Conservation (phyloP, 495 filamentous ascomycete species). For the Talaromyces liani region DNA sequence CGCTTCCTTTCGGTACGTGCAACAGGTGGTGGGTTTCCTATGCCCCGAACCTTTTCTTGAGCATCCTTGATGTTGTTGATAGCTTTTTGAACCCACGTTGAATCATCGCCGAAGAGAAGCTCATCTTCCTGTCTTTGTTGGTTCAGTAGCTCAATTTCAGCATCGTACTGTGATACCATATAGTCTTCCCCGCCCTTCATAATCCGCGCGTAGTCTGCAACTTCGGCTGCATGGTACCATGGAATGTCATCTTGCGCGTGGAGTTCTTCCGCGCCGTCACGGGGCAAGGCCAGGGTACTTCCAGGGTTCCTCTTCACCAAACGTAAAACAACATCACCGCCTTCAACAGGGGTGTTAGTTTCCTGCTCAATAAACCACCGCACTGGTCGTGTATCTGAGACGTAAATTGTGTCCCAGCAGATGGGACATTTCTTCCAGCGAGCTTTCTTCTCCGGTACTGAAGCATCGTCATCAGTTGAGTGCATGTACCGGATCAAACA, state of each 20-base stretch:
- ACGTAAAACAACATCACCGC: conserved; percentile 81
- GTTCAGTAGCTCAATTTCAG: conserved; percentile 67
- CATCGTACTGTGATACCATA: conserved; percentile 69
- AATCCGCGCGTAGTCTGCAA: conserved; percentile 88
- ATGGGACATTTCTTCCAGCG: conserved; percentile 95
- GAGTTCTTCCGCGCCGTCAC: conserved; percentile 69
- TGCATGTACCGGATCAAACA: conserved; percentile 97
- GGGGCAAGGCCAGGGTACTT: conserved; percentile 79
- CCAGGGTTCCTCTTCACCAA: conserved; percentile 70
- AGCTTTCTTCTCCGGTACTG: conserved; percentile 57
- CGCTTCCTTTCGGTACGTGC: conserved; percentile 37
- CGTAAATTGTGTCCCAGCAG: conserved; percentile 83
- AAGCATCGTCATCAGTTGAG: conserved; percentile 60
- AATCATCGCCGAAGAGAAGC: conserved; percentile 86
- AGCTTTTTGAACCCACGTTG: conserved; percentile 84
- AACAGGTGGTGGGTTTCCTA: conserved; percentile 60
- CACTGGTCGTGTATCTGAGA: conserved; percentile 83
- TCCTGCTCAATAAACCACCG: conserved; percentile 90
- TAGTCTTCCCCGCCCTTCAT: conserved; percentile 93
- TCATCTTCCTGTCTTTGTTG: conserved; percentile 81
- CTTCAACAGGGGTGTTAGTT: conserved; percentile 66
- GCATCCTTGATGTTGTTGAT: conserved; percentile 60
- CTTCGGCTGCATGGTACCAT: conserved; percentile 90
- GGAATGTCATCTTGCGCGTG: conserved; percentile 67
- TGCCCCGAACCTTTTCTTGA: conserved; percentile 62